Conservation (phyloP, 768 basidiomycete genomes). For the Pleurotus ostreatus region DNA sequence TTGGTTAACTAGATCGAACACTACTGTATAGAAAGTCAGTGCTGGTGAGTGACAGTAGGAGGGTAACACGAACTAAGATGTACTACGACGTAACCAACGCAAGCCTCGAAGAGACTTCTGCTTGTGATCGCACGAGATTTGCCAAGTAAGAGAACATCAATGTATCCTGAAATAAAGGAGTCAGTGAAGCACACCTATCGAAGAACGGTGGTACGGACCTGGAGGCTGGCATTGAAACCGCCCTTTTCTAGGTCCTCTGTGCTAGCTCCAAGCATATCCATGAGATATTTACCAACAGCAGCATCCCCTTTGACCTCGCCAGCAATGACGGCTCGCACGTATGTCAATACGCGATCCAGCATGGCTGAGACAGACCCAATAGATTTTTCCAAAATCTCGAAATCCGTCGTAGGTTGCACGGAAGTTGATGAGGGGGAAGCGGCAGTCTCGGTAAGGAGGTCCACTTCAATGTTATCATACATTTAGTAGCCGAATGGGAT, state of each 20-base stretch:
- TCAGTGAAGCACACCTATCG: slow-evolving; percentile 13
- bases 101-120: slow-evolving; percentile 85
- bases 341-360: slow-evolving; percentile 81
- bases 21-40: neutral
- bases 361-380: slow-evolving; percentile 67
- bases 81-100: slow-evolving; percentile 56
- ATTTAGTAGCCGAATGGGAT: too few relatives aligned
- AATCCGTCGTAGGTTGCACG: slow-evolving; percentile 58
- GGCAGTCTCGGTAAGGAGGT: slow-evolving; percentile 58
- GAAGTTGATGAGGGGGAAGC: slow-evolving; percentile 41
- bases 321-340: slow-evolving; percentile 75
- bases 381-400: slow-evolving; percentile 74
- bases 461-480: slow-evolving; percentile 44
- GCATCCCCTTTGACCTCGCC: slow-evolving; percentile 80
- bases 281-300: slow-evolving; percentile 85
- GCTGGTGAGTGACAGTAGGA: neutral
- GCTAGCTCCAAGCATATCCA: slow-evolving; percentile 79
- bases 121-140: slow-evolving; percentile 89
- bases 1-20: neutral
- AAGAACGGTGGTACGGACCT: slow-evolving; percentile 37
- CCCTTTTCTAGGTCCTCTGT: slow-evolving; percentile 68
- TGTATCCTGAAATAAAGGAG: slow-evolving; percentile 57
- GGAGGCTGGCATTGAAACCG: slow-evolving; percentile 71
- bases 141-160: slow-evolving; percentile 94
- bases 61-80: neutral